Percentiles rank a stretch among this genome's conserved stretches.
Conservation (phyloP, 23 red algal genomes). For the Gracilariopsis chorda region DNA sequence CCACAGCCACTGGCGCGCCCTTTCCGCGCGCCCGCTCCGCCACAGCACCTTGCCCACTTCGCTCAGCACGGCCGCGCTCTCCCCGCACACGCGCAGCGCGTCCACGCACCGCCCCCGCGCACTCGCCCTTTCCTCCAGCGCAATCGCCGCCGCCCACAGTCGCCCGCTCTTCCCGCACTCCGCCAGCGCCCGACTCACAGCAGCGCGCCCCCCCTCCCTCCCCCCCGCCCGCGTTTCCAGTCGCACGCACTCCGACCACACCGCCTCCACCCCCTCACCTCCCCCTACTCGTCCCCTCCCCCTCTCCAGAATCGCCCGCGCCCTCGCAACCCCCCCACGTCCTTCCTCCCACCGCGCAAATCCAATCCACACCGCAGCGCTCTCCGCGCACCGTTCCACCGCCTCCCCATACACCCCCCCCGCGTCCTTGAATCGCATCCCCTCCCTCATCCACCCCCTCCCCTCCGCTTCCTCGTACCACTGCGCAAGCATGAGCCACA, state of each 20-base stretch:
- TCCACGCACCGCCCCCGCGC: constrained; percentile 47
- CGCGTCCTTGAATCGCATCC: not conserved
- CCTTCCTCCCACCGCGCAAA: constrained; percentile 40
- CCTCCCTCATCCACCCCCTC: not conserved
- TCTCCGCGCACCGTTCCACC: constrained; percentile 23
- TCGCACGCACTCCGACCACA: constrained; percentile 45
- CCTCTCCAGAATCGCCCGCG: constrained; percentile 60
- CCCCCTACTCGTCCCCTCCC: constrained; percentile 13
- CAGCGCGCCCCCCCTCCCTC: not conserved
- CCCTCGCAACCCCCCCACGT: not conserved
- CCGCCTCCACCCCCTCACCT: not conserved
- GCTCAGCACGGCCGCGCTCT: constrained; percentile 51
- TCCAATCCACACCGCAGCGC: constrained; percentile 48
- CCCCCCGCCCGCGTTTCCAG: not conserved
- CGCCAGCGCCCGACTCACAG: constrained; percentile 25
- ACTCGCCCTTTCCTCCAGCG: constrained; percentile 14
- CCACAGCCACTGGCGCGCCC: constrained; percentile 5
- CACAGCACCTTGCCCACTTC: constrained; percentile 57
- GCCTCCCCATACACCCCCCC: constrained; percentile 25
- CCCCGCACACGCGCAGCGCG: constrained; percentile 42
- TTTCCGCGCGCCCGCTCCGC: constrained; percentile 31
- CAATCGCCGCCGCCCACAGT: constrained; percentile 65
- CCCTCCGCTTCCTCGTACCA: constrained; percentile 40
- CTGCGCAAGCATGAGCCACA: constrained; percentile 80
- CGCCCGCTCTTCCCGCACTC: constrained; percentile 8